A percentile compares a stretch with the other conserved stretches of the same genome.
Evolutionary conservation across 1,284 basidiomycete genomes (phyloP).

Genomic region (Boletus mariae): DNA sequence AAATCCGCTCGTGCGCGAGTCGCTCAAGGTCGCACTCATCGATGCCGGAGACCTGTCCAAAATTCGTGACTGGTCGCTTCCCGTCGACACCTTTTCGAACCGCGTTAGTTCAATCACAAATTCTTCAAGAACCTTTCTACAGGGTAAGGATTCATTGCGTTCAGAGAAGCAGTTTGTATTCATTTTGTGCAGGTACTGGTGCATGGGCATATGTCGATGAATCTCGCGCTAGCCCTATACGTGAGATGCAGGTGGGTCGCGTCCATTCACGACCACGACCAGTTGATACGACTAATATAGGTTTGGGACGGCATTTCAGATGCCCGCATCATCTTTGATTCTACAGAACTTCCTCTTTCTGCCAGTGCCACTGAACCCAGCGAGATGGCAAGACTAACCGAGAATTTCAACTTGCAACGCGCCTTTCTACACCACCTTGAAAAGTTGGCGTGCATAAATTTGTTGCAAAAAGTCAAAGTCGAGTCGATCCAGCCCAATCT

Average conservation of each 20-base stretch:
- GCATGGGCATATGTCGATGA: constrained; percentile 78
- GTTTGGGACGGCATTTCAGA: constrained; percentile 89
- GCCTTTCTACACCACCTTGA: constrained; percentile 65
- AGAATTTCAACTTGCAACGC: constrained; percentile 88
- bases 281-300: constrained; percentile 36
- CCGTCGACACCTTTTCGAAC: constrained; percentile 71
- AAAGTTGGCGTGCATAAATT: constrained; percentile 40
- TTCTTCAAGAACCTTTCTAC: constrained; percentile 73
- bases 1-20: constrained; percentile 45
- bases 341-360: constrained; percentile 42
- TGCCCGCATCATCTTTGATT: constrained; percentile 71
- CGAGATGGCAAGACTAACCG: constrained; percentile 79
- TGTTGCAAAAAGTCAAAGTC: constrained; percentile 71
- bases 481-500: constrained; percentile 52
- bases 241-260: constrained; percentile 76
- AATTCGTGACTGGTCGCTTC: constrained; percentile 64
- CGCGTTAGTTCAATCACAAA: constrained; percentile 88
- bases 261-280: not conserved
- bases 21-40: constrained; percentile 65
- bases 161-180: not conserved
- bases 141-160: constrained; percentile 45
- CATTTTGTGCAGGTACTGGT: constrained; percentile 61
- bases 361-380: constrained; percentile 31
- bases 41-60: constrained; percentile 77
- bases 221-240: constrained; percentile 66